Base-by-base conservation (phyloP, 805 yeast species). In the Cyberlindnera bimundalis region DNA sequence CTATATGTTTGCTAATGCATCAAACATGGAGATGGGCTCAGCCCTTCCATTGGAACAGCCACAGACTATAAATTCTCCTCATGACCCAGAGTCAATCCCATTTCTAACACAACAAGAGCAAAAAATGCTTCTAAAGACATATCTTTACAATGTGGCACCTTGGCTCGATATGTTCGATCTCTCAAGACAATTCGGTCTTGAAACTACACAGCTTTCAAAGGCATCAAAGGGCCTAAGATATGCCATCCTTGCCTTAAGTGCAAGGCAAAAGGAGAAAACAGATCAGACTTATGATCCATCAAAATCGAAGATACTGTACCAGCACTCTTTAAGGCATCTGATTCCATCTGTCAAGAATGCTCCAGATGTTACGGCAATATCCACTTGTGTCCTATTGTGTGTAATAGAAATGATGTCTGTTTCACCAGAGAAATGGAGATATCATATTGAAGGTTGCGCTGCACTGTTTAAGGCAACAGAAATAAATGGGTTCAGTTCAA, bases 321-420 rank as follows among this genome's bases (percentile, higher is more conserved):
- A 65, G 28, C 58, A 56, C 27, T 52, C 69, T 1, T 45, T 68
- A 32, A 60, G 53, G 28, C 59, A 60, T 39, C 41, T 55, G 19
- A 64, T 67, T 6, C 63, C 70, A 16, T 55, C 62, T 4, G 60
- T 68, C 26, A 67, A 63, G 45, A 41, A 49, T n/a, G 46, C 54
- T 1, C 51, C 62, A 6, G 59, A 52, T 35, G 48, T 58, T 21
- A 52, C 56, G 15, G 56, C 60, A 12, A 57, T 67, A 14, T 50
- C 65, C 11, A 57, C 73, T 1, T 67, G 74, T 52, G 64, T 70
- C 2, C 45, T 71, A 24, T 53, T 72, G 7, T 62, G 71, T 51
- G 67, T 65, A 14, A 63, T 70, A 43, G 75, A 70, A 46, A 55
- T 70, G 54, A 60, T 72, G 61, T 60, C 69, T 21, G 60, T 64